Evolutionary conservation across 371 early-diverging fungal species (phyloP).

Genomic region (Mucor irregularis): DNA sequence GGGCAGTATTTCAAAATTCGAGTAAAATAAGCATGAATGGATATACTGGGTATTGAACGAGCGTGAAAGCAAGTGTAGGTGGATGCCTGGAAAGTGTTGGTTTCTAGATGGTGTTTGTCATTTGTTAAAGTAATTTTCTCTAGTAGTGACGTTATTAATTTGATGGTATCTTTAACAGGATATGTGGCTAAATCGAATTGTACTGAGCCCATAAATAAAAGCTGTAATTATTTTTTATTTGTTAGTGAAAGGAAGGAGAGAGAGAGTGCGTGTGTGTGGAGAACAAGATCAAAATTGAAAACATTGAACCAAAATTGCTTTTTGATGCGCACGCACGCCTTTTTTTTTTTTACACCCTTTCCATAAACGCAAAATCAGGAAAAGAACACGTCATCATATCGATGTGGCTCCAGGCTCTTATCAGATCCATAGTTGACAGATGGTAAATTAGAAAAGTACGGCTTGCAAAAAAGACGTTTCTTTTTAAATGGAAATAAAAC

Average conservation of each 20-base stretch:
- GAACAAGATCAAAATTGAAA: neutral
- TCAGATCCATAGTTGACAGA: too few species aligned
- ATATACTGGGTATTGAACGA: conserved; percentile 85
- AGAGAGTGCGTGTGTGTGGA: too few species aligned
- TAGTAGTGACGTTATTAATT: conserved; percentile 26
- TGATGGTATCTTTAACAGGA: conserved; percentile 35
- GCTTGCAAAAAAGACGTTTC: too few species aligned
- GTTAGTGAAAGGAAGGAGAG: neutral
- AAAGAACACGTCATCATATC: too few species aligned
- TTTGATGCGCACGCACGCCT: too few species aligned
- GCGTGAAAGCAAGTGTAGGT: conserved; percentile 71
- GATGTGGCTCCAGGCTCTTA: too few species aligned
- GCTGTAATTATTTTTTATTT: neutral
- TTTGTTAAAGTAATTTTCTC: conserved; percentile 31
- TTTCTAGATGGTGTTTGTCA: conserved; percentile 16
- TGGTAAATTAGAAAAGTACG: too few species aligned
- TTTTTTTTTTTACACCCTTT: too few species aligned
- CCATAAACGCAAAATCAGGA: too few species aligned
- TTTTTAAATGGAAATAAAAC: too few species aligned
- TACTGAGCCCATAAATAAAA: neutral
- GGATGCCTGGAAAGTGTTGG: conserved; percentile 12
- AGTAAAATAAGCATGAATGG: conserved; percentile 76
- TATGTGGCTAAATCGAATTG: conserved; percentile 26
- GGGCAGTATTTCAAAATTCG: conserved; percentile 93
- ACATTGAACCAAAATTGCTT: too few species aligned